A percentile compares a stretch with the other conserved stretches of the same genome.
Evolutionary conservation across 1,139 yeast genomes (phyloP).

Genomic region (Candida sojae): DNA sequence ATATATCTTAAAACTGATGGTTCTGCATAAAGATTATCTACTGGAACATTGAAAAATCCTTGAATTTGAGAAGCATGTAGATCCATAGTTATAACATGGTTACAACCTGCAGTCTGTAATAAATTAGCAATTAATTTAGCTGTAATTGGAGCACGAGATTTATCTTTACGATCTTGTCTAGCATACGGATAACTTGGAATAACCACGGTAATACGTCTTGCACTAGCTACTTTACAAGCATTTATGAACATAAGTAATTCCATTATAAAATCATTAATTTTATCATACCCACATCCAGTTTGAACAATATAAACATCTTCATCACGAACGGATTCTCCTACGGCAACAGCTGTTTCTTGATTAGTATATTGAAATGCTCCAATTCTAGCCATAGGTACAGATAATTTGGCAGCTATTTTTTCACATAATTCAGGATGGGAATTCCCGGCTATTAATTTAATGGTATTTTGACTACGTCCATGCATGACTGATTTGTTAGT

Average conservation of each 20-base stretch:
- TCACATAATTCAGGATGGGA: slow-evolving; percentile 84
- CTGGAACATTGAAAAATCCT: slow-evolving; percentile 95
- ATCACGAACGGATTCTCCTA: slow-evolving; percentile 94
- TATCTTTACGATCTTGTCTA: slow-evolving; percentile 95
- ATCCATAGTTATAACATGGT: slow-evolving; percentile 97
- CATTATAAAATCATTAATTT: slow-evolving; percentile 82
- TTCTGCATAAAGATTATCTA: slow-evolving; percentile 93
- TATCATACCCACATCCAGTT: slow-evolving; percentile 77
- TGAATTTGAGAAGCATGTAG: slow-evolving; percentile 97
- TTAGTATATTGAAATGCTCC: slow-evolving; percentile 73
- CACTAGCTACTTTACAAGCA: slow-evolving; percentile 95
- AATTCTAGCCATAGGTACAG: slow-evolving; percentile 58
- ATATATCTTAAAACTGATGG: slow-evolving; percentile 91
- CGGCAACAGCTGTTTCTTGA: slow-evolving; percentile 88
- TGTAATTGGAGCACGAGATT: slow-evolving; percentile 94
- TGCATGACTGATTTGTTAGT: slow-evolving; percentile 10
- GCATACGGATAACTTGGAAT: slow-evolving; percentile 97
- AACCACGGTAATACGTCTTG: slow-evolving; percentile 92
- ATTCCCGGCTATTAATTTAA: slow-evolving; percentile 84
- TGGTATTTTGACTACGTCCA: slow-evolving; percentile 51
- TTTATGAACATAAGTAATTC: slow-evolving; percentile 90
- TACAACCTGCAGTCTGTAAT: slow-evolving; percentile 94
- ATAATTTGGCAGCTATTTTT: slow-evolving; percentile 62
- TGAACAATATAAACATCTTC: slow-evolving; percentile 93
- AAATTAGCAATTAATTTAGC: slow-evolving; percentile 95